A percentile compares a stretch with the other conserved stretches of the same genome.
Conservation (phyloP, 371 early-diverging fungal species). For the Sporodiniella umbellata region DNA sequence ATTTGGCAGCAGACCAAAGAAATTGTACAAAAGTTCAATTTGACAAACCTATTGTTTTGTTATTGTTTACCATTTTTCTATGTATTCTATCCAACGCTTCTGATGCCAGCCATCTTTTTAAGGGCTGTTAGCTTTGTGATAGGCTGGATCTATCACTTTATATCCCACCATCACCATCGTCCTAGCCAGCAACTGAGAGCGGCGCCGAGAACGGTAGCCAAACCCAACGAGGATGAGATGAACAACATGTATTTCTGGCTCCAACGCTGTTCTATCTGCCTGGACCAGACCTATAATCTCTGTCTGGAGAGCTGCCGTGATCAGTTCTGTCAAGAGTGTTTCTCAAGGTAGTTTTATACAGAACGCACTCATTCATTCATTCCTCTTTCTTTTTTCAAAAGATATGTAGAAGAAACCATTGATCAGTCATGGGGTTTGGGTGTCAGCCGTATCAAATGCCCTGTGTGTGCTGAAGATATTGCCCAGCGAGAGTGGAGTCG, state of each 20-base stretch:
- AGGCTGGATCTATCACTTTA: slow-evolving; percentile 30
- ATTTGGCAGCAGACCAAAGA: slow-evolving; percentile 18
- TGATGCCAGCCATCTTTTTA: slow-evolving; percentile 49
- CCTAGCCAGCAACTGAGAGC: too few relatives aligned
- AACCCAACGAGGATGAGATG: slow-evolving; percentile 21
- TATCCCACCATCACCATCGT: slow-evolving; percentile 36
- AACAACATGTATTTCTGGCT: slow-evolving; percentile 62
- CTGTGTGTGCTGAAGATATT: slow-evolving; percentile 59
- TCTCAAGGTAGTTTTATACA: slow-evolving; percentile 42
- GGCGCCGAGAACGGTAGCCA: slow-evolving; percentile 3
- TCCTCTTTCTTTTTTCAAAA: slow-evolving; percentile 7
- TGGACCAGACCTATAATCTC: slow-evolving; percentile 56
- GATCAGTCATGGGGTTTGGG: slow-evolving; percentile 65
- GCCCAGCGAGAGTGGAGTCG: slow-evolving; percentile 60
- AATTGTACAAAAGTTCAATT: slow-evolving; percentile 38
- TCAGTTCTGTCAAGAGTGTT: slow-evolving; percentile 67
- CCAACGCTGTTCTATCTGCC: slow-evolving; percentile 66
- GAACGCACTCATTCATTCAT: not conserved
- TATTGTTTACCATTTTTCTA: slow-evolving; percentile 49
- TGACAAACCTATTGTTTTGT: slow-evolving; percentile 43
- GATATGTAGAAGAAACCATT: slow-evolving; percentile 62
- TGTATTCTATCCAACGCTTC: slow-evolving; percentile 41
- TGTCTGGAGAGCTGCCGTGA: slow-evolving; percentile 64
- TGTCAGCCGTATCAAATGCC: slow-evolving; percentile 61
- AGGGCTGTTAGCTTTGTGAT: slow-evolving; percentile 37